Base-by-base conservation (phyloP, 371 early-diverging fungal genomes). In the Apophysomyces variabilis region DNA sequence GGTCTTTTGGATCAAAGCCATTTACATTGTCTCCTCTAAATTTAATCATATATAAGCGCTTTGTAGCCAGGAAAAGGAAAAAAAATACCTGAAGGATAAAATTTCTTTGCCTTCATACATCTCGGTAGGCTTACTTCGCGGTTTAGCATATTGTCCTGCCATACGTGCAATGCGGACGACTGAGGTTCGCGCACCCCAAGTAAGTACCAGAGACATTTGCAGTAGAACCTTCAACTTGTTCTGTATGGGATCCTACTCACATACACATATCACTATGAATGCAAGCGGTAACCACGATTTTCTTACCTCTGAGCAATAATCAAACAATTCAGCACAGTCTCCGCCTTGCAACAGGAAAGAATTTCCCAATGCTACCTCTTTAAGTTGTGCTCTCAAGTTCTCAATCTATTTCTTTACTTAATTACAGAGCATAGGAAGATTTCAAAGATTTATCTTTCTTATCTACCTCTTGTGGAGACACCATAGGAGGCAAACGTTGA, bases 61-160 rank as follows among this genome's bases (percentile, higher is more conserved):
- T 47, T 14, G 18, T 11, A 5, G 16, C 12, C 12, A 58, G 8
- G n/a, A 50, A 46, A 56, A 65, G 3, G 32, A 64, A 50, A 54
- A 38, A 45, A 18, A 46, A 38, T 74, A 88, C 77, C 93, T 85
- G 80, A 87, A 91, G 38, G 89, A 81, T 75, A 86, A 82, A 68
- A 96, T 80, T 66, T 92, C 90, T 57, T 87, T 76, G 58, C 97
- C 98, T 73, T 95, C 86, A 54, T 93, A 74, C 71, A 89, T 89
- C 73, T 98, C 98, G 36, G 87, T 93, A 2, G 96, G 93, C 75
- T 89, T 94, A 38, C 95, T 95, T 59, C 98, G 89, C 36, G 98
- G 98, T 84, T 98, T 98, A 45, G 97, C 98, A 77, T 98, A 98
- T 83, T 95, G 95, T 5, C 95, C 99, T 18, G 95, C 97, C 96